Conservation (phyloP, 148 eudicot species). For the Silene conica region DNA sequence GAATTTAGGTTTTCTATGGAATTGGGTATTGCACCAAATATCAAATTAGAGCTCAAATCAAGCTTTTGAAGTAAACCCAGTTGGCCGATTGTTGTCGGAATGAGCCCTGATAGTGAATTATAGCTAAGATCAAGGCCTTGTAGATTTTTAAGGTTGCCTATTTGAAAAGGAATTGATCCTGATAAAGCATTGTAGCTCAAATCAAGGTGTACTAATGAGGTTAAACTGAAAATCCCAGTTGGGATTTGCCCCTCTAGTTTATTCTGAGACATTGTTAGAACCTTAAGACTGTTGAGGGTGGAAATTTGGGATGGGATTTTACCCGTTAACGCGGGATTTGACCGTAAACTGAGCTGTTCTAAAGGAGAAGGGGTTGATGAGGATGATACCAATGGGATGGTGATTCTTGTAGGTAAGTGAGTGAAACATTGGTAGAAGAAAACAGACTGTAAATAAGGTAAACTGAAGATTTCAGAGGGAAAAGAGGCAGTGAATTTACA, state of each 20-base stretch:
- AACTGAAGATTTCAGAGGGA: slow-evolving; percentile 55
- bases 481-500: slow-evolving; percentile 51
- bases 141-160: slow-evolving; percentile 51
- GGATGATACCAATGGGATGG: slow-evolving; percentile 14
- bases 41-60: slow-evolving; percentile 65
- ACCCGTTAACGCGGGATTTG: slow-evolving; percentile 56
- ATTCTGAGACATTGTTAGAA: slow-evolving; percentile 77
- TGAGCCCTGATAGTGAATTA: slow-evolving; percentile 45
- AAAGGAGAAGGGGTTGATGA: slow-evolving; percentile 33
- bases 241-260: slow-evolving; percentile 50
- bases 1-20: slow-evolving; percentile 36
- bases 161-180: slow-evolving; percentile 41
- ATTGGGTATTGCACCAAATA: slow-evolving; percentile 48
- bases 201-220: slow-evolving; percentile 57
- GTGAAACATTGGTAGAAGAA: slow-evolving; percentile 74
- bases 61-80: slow-evolving; percentile 64
- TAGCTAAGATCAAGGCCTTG: slow-evolving; percentile 74
- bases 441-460: slow-evolving; percentile 59
- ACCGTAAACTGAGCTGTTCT: slow-evolving; percentile 66
- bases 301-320: slow-evolving; percentile 59
- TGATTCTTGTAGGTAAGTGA: slow-evolving; percentile 32
- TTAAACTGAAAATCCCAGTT: slow-evolving; percentile 30
- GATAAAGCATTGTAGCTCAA: slow-evolving; percentile 60
- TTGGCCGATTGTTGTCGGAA: slow-evolving; percentile 57
- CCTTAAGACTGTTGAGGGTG: slow-evolving; percentile 46